These are phyloP conservation scores for Termitomyces heimii DNA, from an alignment of 768 basidiomycete species.

Conservation along the genomic window DNA sequence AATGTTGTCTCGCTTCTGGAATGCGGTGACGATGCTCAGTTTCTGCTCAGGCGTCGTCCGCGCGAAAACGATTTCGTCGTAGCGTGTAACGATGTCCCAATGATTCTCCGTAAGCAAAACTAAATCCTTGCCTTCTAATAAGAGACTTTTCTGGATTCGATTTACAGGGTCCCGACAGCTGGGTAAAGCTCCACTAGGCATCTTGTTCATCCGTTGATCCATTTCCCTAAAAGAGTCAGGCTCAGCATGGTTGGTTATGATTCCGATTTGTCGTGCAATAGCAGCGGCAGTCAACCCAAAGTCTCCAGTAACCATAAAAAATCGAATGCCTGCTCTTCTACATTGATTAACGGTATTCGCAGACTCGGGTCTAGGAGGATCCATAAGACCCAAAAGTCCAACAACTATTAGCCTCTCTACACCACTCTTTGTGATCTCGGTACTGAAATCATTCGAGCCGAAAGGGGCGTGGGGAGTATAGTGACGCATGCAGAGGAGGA, in stretches of 20 bases:
- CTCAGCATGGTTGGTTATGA: slow-evolving; percentile 28
- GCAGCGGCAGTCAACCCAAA: slow-evolving; percentile 46
- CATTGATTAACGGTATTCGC: slow-evolving; percentile 38
- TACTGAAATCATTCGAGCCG: slow-evolving; percentile 14
- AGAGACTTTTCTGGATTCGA: too few species aligned
- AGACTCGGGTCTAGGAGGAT: slow-evolving; percentile 47
- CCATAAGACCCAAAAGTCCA: slow-evolving; percentile 47
- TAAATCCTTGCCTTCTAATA: too few species aligned
- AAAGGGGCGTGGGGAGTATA: too few species aligned
- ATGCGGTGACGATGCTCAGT: slow-evolving; percentile 5
- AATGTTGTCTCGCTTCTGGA: neutral
- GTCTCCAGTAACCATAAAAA: slow-evolving; percentile 55
- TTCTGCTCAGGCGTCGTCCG: slow-evolving; percentile 56
- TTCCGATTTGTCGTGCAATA: slow-evolving; percentile 39
- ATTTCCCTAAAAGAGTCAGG: slow-evolving; percentile 6
- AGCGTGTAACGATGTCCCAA: slow-evolving; percentile 33
- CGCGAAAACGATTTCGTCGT: slow-evolving; percentile 43
- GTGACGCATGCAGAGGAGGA: too few species aligned
- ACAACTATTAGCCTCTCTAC: slow-evolving; percentile 35
- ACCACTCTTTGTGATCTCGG: slow-evolving; percentile 31
- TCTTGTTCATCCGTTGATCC: neutral
- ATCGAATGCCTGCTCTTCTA: slow-evolving; percentile 42
- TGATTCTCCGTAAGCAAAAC: slow-evolving; percentile 24
- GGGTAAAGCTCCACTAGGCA: too few species aligned
- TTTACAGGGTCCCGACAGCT: too few species aligned